Evolutionary conservation across 208 protist genomes (phyloP), one percentile per base, ranked within the genome.

Genomic region (Leishmania tropica): DNA sequence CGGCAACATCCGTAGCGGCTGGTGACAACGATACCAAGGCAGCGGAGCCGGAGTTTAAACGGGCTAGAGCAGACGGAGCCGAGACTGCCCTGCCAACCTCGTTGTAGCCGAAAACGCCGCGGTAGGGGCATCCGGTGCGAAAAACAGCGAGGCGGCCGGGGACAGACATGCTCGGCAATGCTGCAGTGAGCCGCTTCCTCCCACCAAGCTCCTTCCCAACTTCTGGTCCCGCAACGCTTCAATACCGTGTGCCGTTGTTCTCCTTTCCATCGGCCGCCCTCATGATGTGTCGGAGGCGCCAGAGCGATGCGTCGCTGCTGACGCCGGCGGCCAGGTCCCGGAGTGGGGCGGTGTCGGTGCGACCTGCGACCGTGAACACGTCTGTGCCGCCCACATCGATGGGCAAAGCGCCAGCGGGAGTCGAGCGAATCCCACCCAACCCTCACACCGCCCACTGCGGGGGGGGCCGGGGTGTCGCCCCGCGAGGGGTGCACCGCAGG

Each of bases 21-120:
- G 68, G 31, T 37, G 80, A 2, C 47, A 31, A 54, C 73, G 71
- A 35, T 2, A 56, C 11, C 3, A 48, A 35, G 47, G 24, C 72
- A 1, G n/a, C 3, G 42, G 76, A 82, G 74, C 82, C 82, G 40
- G 60, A 64, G 5, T 40, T 82, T n/a, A 88, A 87, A 75, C 75
- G 81, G 0, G 10, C 45, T 67, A 65, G 56, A 31, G 53, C 40
- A 31, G 75, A 68, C 40, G 75, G 10, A 1, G 24, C 35, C 37
- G 56, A 67, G 5, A 76, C 48, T 11, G 48, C 51, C 47, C 28
- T 15, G 11, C 4, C 48, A 4, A 45, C 31, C 21, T 54, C 70
- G 11, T 2, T 7, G 70, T 74, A 74, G 70, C 28, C 42, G 24
- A 54, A 37, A 28, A 35, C 19, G 40, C 42, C 28, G 11, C 24